phyloP scores from a whole-genome alignment of 148 eudicot genomes.

The Diospyros lotus region DNA sequence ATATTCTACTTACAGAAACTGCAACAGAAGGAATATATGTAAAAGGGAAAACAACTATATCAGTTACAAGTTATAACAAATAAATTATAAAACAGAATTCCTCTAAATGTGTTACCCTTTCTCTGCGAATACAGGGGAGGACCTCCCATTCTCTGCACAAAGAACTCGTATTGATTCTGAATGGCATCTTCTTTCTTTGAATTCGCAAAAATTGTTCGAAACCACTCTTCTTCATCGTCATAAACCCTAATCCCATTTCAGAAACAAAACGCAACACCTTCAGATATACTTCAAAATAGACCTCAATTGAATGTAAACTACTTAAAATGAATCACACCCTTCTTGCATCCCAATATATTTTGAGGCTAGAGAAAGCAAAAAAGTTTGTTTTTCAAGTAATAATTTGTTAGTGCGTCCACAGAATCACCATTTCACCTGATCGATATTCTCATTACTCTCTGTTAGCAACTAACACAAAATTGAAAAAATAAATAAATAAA shows the following conservation, averaged over 20 bases:
- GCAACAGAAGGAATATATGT: no score
- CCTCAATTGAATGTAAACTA: background rate
- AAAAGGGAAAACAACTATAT: no score
- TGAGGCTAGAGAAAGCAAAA: background rate
- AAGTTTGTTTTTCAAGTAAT: no score
- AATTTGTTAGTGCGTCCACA: no score
- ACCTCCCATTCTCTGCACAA: conserved; percentile 94
- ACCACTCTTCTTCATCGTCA: conserved; percentile 95
- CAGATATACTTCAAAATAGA: background rate
- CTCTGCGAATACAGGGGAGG: conserved; percentile 80
- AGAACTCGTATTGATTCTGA: conserved; percentile 92
- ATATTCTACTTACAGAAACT: no score
- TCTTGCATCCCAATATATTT: conserved; percentile 2
- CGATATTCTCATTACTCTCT: no score
- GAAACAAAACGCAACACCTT: conserved; percentile 1
- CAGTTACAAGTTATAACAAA: no score
- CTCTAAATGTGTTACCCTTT: conserved; percentile 39
- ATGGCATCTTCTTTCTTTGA: conserved; percentile 91
- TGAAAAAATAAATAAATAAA: no score
- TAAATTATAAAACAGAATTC: background rate
- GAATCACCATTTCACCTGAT: no score
- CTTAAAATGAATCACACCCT: background rate
- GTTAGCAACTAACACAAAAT: no score
- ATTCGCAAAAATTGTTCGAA: conserved; percentile 76
- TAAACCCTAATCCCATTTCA: conserved; percentile 53